Base-by-base conservation (phyloP, 2,329 filamentous ascomycete genomes). In the Fusarium pseudocircinatum region DNA sequence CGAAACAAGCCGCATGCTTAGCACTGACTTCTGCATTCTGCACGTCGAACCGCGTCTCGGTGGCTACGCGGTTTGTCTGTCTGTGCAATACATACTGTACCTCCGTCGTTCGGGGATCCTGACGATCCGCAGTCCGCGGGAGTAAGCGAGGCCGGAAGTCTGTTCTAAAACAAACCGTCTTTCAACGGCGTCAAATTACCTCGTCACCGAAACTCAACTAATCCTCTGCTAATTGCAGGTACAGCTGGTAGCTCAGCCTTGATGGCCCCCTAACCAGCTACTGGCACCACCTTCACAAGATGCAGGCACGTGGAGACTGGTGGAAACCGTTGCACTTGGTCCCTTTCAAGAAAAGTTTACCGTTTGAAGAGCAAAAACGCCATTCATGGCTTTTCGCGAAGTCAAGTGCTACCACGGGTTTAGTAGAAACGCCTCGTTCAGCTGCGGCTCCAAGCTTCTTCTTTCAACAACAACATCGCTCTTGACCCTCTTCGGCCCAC, bases 251-350 rank as follows among this genome's bases (percentile, higher is more conserved):
- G 34, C 50, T 30, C 58, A 74, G 70, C 54, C 59, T 67, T 60
- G 58, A 65, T 59, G 58, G 58, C 24, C 42, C 28, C 40, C 54
- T 43, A 50, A 52, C 36, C 46, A 49, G 36, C 47, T 67, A 67
- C 67, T 71, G 69, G 64, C 71, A 72, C 70, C 63, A 68, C 63
- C 66, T 59, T 64, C 64, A 39, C 16, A 46, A 58, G n/a, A 57
- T 56, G 44, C 67, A 73, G 69, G 70, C 75, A 74, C 75, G 70
- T 76, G 75, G 75, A 69, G 68, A 57, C 69, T 68, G 53, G 63
- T 67, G 70, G 60, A 71, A 77, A 73, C 73, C 67, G 73, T 76
- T 75, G 43, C 61, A 60, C 64, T 66, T 76, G 59, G 54, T 69
- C 75, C 66, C 47, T 56, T 74, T 75, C 39, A 34, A 77, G 74